phyloP scores from a whole-genome alignment of 306 rosid genomes.

The Chamaecrista fasciculata region DNA sequence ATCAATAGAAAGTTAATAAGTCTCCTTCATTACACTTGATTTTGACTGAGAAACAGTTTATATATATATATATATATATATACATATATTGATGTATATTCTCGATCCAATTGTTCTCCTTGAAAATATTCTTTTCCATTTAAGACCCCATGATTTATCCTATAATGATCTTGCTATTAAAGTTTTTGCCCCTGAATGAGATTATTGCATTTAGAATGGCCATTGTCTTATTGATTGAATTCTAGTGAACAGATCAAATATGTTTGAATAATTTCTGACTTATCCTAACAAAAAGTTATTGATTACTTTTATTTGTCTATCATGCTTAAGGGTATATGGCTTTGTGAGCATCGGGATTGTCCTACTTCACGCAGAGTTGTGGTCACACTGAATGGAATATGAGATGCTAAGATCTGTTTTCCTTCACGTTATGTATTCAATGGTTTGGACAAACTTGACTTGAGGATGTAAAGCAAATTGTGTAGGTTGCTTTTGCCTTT shows the following conservation, averaged over 20 bases:
- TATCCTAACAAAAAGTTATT: background rate
- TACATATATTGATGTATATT: no score
- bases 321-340: conserved; percentile 82
- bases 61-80: no score
- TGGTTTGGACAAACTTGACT: background rate
- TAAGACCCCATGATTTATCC: no score
- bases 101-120: no score
- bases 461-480: conserved; percentile 8
- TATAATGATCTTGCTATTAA: no score
- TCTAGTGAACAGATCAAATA: no score
- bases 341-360: conserved; percentile 77
- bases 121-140: no score
- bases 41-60: no score
- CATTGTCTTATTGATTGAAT: no score
- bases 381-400: conserved; percentile 73
- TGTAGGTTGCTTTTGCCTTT: background rate
- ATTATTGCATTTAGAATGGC: no score
- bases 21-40: background rate
- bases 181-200: no score
- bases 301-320: conserved; percentile 1
- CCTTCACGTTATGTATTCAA: background rate
- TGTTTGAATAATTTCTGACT: background rate
- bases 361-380: conserved; percentile 67
- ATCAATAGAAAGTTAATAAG: background rate
- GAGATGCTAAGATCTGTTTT: conserved; percentile 24